Evolutionary conservation across 148 eudicot species (phyloP).

Genomic region (Nepenthes mirabilis): DNA sequence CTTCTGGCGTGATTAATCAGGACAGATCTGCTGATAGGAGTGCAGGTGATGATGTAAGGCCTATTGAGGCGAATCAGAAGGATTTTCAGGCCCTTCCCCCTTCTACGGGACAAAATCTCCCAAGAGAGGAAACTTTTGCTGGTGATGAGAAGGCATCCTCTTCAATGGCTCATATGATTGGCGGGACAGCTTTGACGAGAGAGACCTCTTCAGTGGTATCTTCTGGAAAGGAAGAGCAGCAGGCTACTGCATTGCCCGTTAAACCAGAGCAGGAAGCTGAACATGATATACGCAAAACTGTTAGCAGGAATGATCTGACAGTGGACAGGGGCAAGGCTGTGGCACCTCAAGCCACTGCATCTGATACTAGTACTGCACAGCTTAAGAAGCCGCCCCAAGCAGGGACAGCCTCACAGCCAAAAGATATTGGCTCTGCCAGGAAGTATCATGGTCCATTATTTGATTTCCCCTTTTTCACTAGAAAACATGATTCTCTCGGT

Average conservation of each 20-base stretch:
- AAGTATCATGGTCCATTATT: conserved; percentile 97
- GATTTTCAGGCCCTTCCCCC: conserved; percentile 26
- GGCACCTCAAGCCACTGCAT: conserved; percentile 23
- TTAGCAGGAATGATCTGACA: conserved; percentile 28
- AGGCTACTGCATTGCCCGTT: conserved; percentile 21
- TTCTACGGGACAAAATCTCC: conserved; percentile 15
- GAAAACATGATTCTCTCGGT: conserved; percentile 78
- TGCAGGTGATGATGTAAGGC: conserved; percentile 38
- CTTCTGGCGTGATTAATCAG: conserved; percentile 34
- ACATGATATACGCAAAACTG: conserved; percentile 28
- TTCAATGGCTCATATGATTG: conserved; percentile 23
- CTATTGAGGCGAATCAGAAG: conserved; percentile 42
- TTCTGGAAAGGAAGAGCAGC: conserved; percentile 52
- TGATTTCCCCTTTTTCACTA: conserved; percentile 92
- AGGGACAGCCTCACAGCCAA: conserved; percentile 33
- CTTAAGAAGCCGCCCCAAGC: conserved; percentile 45
- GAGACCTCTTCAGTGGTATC: conserved; percentile 35
- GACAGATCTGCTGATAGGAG: conserved; percentile 39
- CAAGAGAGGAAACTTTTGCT: conserved; percentile 37
- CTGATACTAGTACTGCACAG: conserved; percentile 58
- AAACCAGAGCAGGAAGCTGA: conserved; percentile 59
- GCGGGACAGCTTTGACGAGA: conserved; percentile 22
- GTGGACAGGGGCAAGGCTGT: conserved; percentile 66
- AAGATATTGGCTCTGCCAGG: conserved; percentile 51
- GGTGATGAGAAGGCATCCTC: conserved; percentile 40